Conservation (phyloP, 1,139 yeast species). For the Neolecta irregularis region DNA sequence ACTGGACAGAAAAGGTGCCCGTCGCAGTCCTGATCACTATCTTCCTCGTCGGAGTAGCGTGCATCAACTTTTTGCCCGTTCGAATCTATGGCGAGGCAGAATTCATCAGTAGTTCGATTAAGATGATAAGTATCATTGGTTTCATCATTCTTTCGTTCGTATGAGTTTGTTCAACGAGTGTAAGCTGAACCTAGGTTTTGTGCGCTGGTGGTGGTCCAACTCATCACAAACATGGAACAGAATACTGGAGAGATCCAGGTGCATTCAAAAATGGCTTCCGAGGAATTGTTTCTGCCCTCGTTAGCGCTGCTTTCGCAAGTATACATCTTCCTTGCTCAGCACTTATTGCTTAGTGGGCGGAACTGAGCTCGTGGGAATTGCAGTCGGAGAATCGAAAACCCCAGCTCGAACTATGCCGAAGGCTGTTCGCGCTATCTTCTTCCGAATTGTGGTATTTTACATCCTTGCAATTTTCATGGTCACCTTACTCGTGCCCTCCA, state of each 20-base stretch:
- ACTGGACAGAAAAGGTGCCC: slow-evolving; percentile 19
- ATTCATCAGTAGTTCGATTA: slow-evolving; percentile 47
- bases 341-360: slow-evolving; percentile 27
- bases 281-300: slow-evolving; percentile 36
- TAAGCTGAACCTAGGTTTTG: slow-evolving; percentile 37
- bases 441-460: slow-evolving; percentile 61
- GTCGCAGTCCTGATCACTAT: slow-evolving; percentile 20
- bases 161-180: slow-evolving; percentile 18
- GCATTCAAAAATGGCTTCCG: slow-evolving; percentile 31
- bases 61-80: slow-evolving; percentile 17
- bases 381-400: slow-evolving; percentile 63
- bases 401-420: slow-evolving; percentile 64
- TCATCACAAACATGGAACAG: slow-evolving; percentile 42
- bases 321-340: slow-evolving; percentile 8
- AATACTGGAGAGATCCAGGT: slow-evolving; percentile 35
- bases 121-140: slow-evolving; percentile 39
- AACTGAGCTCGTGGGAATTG: slow-evolving; percentile 61
- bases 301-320: slow-evolving; percentile 52
- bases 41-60: slow-evolving; percentile 22
- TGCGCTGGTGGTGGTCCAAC: slow-evolving; percentile 43
- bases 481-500: slow-evolving; percentile 63
- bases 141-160: slow-evolving; percentile 18
- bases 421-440: slow-evolving; percentile 61
- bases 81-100: slow-evolving; percentile 48
- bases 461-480: slow-evolving; percentile 46